A percentile compares a stretch with the other conserved stretches of the same genome.
Evolutionary conservation across 305 asterid species (phyloP).

Genomic region (Fraxinus angustifolia): DNA sequence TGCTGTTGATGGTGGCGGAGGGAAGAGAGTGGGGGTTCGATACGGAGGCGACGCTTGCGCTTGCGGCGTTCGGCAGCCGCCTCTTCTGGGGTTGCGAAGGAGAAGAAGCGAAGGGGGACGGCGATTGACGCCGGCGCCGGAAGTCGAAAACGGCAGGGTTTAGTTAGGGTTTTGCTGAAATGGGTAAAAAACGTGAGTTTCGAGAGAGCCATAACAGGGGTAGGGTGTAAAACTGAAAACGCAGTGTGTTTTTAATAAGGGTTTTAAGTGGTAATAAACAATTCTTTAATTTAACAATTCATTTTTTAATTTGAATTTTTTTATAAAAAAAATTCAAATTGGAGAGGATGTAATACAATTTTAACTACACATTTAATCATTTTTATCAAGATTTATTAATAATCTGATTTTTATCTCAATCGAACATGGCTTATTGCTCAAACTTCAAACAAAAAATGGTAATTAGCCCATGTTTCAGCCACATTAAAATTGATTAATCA

Average conservation of each 20-base stretch:
- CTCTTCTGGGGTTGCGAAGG: constrained; percentile 93
- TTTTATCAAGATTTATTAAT: too few species aligned
- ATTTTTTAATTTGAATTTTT: too few species aligned
- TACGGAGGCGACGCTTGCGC: constrained; percentile 79
- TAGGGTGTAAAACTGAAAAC: background rate
- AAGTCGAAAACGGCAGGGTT: constrained; percentile 25
- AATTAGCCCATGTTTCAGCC: too few species aligned
- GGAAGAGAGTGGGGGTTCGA: constrained; percentile 75
- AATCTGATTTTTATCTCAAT: too few species aligned
- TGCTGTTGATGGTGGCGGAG: constrained; percentile 62
- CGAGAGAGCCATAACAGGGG: constrained; percentile 60
- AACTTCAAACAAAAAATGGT: background rate
- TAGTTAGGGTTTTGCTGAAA: constrained; percentile 48
- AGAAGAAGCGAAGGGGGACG: constrained; percentile 55
- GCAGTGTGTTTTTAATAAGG: background rate
- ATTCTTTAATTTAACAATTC: background rate
- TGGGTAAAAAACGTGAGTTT: constrained; percentile 53
- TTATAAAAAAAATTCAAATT: too few species aligned
- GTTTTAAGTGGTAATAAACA: background rate
- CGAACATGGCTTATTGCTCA: background rate
- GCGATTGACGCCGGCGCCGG: constrained; percentile 37
- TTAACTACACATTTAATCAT: background rate
- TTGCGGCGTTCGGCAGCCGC: constrained; percentile 97
- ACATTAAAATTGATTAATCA: too few species aligned
- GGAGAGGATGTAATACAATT: background rate